These are phyloP conservation scores for Rhizopogon rudus DNA, from an alignment of 768 basidiomycete genomes.

Conservation along the genomic window DNA sequence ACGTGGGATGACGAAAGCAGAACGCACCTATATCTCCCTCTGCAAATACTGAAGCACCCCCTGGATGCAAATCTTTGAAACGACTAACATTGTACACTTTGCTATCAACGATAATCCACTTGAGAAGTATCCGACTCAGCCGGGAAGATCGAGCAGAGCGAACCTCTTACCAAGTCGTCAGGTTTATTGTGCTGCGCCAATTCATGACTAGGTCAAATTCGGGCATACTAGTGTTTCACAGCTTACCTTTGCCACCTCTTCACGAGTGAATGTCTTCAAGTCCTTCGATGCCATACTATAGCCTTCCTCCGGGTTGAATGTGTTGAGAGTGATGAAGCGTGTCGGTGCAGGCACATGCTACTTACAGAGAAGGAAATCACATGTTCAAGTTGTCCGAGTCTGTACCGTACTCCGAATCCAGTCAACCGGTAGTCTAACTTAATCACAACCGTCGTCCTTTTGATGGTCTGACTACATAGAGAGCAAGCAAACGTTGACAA, in stretches of 20 bases:
- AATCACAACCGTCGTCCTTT: no score
- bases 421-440: no score
- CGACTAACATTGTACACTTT: constrained; percentile 79
- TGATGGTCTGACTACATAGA: no score
- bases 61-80: constrained; percentile 80
- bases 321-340: background rate
- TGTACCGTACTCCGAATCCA: no score
- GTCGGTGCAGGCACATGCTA: background rate
- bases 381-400: background rate
- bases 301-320: background rate
- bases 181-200: constrained; percentile 64
- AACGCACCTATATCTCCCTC: constrained; percentile 66
- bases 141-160: background rate
- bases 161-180: constrained; percentile 57
- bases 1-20: background rate
- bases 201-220: background rate
- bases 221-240: background rate
- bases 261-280: constrained; percentile 44
- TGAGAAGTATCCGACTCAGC: background rate
- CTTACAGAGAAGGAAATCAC: background rate
- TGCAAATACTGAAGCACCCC: constrained; percentile 68
- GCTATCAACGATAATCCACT: constrained; percentile 84
- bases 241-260: constrained; percentile 67
- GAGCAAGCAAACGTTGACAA: background rate
- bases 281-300: background rate